Base-by-base conservation (phyloP, 495 filamentous ascomycete genomes). In the Penicillium crystallinum region DNA sequence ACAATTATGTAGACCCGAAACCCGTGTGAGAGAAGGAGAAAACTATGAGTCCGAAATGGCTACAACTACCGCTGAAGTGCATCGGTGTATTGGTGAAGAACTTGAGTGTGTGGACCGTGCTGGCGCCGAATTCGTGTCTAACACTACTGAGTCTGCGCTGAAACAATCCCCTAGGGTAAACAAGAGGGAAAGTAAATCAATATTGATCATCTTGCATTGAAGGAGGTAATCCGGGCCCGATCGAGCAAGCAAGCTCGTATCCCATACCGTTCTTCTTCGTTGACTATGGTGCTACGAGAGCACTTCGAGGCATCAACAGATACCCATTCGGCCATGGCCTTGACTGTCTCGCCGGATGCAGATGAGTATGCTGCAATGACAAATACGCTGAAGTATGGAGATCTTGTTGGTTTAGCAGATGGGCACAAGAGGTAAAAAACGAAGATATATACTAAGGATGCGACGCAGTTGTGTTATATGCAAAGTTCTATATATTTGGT, bases 331-430 rank as follows among this genome's bases (percentile, higher is more conserved):
- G 48, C 53, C n/a, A 62, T 64, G 40, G 64, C 59, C 33, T 36
- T 66, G 7, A 61, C 58, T 17, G 43, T 46, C 12, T 67, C 57
- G 9, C 57, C 63, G 4, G 35, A 49, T 11, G 21, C 46, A 11
- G 39, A 49, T 15, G 57, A 66, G 19, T 60, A 39, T 37, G 49
- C 45, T 0, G 63, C 60, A 1, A 61, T 60, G 8, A 53, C 58
- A 43, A 66, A 66, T 42, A 61, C 63, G 7, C 40, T 66, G 42
- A 66, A 66, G 34, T 66, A 66, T 49, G 63, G 55, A 19, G 54
- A 56, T 44, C 41, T 66, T 10, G 53, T 66, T 17, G 63, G 60
- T 84, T 86, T 29, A 86, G 77, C 70, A 81, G 89, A 66, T 89
- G 38, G 38, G 23, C 38, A 41, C 22, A 41, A 41, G 21, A 25